Evolutionary conservation across 163 green algal genomes (phyloP).

Genomic region (Chlorella variabilis): DNA sequence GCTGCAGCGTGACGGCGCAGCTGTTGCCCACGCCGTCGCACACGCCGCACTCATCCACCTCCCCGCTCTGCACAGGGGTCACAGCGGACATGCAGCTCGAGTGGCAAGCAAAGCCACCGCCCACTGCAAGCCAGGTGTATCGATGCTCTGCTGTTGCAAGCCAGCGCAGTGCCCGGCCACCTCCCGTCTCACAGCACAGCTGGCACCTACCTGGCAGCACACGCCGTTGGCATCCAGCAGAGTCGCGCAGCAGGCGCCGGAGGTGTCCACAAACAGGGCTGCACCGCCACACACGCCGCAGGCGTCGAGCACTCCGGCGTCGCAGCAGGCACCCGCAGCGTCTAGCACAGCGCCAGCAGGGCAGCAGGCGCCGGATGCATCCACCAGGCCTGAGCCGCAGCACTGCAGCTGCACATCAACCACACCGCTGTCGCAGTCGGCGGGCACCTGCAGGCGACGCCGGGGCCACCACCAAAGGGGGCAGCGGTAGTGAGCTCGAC

Average conservation of each 20-base stretch:
- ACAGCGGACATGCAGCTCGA: too few species aligned
- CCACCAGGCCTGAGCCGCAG: constrained; percentile 53
- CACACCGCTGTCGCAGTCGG: constrained; percentile 37
- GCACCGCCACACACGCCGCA: constrained; percentile 67
- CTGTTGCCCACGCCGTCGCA: constrained; percentile 61
- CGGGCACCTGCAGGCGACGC: constrained; percentile 25
- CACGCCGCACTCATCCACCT: constrained; percentile 69
- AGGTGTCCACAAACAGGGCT: constrained; percentile 49
- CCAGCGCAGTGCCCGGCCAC: neutral
- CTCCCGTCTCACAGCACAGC: neutral
- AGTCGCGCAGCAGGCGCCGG: constrained; percentile 58
- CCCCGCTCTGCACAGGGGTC: constrained; percentile 43
- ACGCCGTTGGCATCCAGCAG: constrained; percentile 61
- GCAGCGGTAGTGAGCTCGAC: too few species aligned
- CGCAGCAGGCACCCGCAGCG: constrained; percentile 59
- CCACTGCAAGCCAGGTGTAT: too few species aligned
- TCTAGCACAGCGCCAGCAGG: constrained; percentile 45
- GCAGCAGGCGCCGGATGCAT: constrained; percentile 50
- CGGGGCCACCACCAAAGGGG: too few species aligned
- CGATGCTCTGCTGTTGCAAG: neutral
- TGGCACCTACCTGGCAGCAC: constrained; percentile 56
- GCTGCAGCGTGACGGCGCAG: constrained; percentile 50
- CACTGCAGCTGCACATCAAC: constrained; percentile 47
- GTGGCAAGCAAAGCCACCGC: neutral
- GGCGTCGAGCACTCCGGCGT: constrained; percentile 54